phyloP scores from a whole-genome alignment of 768 basidiomycete genomes.

The Scleroderma citrinum region DNA sequence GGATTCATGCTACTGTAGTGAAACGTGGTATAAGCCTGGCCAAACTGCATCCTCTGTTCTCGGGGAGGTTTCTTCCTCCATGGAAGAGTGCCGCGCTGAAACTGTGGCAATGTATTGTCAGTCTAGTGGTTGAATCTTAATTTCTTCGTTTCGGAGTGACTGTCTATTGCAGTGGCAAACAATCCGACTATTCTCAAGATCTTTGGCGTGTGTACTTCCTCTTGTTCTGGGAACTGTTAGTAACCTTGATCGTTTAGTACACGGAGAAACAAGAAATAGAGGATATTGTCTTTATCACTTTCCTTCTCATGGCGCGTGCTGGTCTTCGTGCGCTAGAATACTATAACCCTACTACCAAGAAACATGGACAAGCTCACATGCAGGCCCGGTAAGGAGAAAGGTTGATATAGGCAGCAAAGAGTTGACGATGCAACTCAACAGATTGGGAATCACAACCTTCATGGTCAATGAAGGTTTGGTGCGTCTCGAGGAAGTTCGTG shows the following conservation, averaged over 20 bases:
- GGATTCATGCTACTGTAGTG: conserved; percentile 32
- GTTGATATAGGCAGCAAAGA: neutral
- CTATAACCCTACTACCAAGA: conserved; percentile 74
- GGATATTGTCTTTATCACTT: conserved; percentile 76
- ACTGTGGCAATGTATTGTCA: conserved; percentile 76
- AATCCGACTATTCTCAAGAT: conserved; percentile 73
- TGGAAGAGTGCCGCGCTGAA: conserved; percentile 94
- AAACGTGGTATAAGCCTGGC: conserved; percentile 84
- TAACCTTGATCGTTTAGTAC: conserved; percentile 40
- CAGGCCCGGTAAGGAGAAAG: conserved; percentile 61
- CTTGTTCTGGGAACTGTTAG: neutral
- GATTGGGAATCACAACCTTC: conserved; percentile 79
- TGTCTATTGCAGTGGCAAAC: conserved; percentile 49
- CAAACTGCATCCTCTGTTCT: conserved; percentile 79
- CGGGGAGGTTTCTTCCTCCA: conserved; percentile 83
- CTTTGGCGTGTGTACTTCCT: conserved; percentile 53
- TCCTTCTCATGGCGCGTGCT: conserved; percentile 81
- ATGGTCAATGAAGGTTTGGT: conserved; percentile 69
- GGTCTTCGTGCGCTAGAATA: conserved; percentile 76
- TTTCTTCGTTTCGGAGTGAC: neutral
- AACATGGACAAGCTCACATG: conserved; percentile 90
- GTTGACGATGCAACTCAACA: conserved; percentile 18
- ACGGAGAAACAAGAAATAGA: conserved; percentile 60
- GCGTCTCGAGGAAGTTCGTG: conserved; percentile 60
- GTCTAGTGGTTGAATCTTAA: conserved; percentile 16